A percentile compares a stretch with the other conserved stretches of the same genome.
phyloP scores from a whole-genome alignment of 108 stramenopile species.

The Skeletonema tropicum region DNA sequence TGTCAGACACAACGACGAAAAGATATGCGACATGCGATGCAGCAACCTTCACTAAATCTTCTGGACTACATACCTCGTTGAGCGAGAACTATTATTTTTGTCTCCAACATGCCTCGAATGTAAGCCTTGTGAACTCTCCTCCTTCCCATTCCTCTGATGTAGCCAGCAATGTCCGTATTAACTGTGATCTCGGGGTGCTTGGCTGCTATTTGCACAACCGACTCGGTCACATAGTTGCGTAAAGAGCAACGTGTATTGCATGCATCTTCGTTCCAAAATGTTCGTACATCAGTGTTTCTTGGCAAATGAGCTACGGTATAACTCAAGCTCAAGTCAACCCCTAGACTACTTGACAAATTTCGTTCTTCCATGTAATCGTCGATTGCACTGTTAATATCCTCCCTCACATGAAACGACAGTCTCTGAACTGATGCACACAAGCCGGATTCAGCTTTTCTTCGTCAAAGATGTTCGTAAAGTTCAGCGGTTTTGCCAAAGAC shows the following conservation, averaged over 20 bases:
- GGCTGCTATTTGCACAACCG: background rate
- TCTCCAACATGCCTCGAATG: slow-evolving; percentile 39
- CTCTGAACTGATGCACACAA: background rate
- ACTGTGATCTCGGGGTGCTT: background rate
- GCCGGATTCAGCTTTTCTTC: background rate
- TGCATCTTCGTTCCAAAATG: slow-evolving; percentile 2
- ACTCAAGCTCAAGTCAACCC: background rate
- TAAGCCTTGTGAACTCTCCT: slow-evolving; percentile 18
- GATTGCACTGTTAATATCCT: background rate
- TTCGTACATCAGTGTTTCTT: background rate
- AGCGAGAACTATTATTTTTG: slow-evolving; percentile 66
- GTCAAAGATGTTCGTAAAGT: background rate
- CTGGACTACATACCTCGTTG: background rate
- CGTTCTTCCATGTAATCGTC: background rate
- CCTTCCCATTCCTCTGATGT: slow-evolving; percentile 14
- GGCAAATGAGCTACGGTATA: background rate
- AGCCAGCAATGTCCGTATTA: slow-evolving; percentile 1
- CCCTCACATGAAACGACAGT: background rate
- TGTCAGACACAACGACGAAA: background rate
- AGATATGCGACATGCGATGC: background rate
- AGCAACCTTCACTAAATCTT: background rate
- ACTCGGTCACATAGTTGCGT: background rate
- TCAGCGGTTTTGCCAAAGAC: background rate
- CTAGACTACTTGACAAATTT: background rate
- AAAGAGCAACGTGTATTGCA: slow-evolving; percentile 8